These are phyloP conservation scores for Pestalotiopsis sp. DNA, from an alignment of 2,329 filamentous ascomycete genomes.

Conservation along the genomic window DNA sequence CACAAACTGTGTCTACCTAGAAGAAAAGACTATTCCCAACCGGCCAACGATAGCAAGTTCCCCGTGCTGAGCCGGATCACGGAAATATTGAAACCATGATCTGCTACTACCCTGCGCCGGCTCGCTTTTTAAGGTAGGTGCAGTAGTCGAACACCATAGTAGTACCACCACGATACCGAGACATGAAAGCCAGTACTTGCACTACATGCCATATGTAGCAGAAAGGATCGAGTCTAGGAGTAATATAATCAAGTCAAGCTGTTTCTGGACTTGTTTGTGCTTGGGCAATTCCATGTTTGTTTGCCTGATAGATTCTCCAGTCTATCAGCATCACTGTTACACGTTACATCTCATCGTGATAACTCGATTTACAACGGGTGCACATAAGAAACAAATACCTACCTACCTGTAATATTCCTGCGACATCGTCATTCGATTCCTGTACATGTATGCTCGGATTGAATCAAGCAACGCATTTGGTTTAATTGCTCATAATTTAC, in stretches of 20 bases:
- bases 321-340: too few relatives aligned
- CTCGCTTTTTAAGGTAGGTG: neutral
- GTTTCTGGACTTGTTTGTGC: too few relatives aligned
- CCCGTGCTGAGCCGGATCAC: neutral
- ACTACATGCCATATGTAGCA: too few relatives aligned
- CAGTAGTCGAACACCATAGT: neutral
- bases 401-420: neutral
- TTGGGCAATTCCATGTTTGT: too few relatives aligned
- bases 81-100: neutral
- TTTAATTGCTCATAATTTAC: neutral
- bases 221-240: too few relatives aligned
- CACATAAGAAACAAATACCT: neutral
- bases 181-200: too few relatives aligned
- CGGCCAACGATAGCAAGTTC: neutral
- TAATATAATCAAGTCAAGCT: too few relatives aligned
- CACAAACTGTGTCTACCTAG: neutral
- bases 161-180: neutral
- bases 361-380: neutral
- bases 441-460: neutral
- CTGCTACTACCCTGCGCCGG: neutral
- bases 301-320: too few relatives aligned
- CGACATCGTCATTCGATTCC: neutral
- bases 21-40: neutral
- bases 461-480: neutral
- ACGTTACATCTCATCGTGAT: neutral